phyloP scores from a whole-genome alignment of 768 basidiomycete species.

The Panellus pusillus region DNA sequence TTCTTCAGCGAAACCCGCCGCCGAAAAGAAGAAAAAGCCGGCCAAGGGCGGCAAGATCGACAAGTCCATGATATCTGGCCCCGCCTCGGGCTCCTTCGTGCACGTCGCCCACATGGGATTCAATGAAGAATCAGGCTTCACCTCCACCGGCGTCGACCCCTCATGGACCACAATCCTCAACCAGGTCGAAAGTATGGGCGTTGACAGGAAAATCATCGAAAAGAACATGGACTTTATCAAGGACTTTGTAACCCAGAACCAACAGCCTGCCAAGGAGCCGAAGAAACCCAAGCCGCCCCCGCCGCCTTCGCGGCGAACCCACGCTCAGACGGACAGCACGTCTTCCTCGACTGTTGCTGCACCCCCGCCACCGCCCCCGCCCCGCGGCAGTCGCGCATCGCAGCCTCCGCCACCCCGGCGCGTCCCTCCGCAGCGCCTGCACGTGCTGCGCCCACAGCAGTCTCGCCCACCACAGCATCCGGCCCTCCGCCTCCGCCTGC shows the following conservation, averaged over 20 bases:
- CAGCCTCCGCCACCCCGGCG: constrained; percentile 37
- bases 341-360: constrained; percentile 24
- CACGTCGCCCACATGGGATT: constrained; percentile 97
- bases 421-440: constrained; percentile 32
- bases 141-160: constrained; percentile 82
- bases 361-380: constrained; percentile 23
- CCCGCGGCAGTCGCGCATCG: constrained; percentile 25
- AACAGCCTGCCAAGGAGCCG: constrained; percentile 44
- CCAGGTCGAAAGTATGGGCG: constrained; percentile 61
- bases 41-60: constrained; percentile 78
- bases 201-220: constrained; percentile 67
- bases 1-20: constrained; percentile 44
- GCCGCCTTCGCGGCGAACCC: constrained; percentile 45
- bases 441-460: constrained; percentile 32
- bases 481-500: constrained; percentile 39
- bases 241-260: constrained; percentile 51
- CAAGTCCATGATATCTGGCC: constrained; percentile 90
- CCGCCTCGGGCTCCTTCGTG: constrained; percentile 73
- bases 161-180: constrained; percentile 80
- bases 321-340: constrained; percentile 36
- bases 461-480: constrained; percentile 11
- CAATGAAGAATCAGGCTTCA: constrained; percentile 83
- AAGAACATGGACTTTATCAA: constrained; percentile 90
- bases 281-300: constrained; percentile 54
- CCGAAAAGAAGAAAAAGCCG: constrained; percentile 58